A percentile compares a stretch with the other conserved stretches of the same genome.
These are phyloP conservation scores for Pseudocercospora vitis DNA, from an alignment of 2,329 filamentous ascomycete species.

Conservation along the genomic window DNA sequence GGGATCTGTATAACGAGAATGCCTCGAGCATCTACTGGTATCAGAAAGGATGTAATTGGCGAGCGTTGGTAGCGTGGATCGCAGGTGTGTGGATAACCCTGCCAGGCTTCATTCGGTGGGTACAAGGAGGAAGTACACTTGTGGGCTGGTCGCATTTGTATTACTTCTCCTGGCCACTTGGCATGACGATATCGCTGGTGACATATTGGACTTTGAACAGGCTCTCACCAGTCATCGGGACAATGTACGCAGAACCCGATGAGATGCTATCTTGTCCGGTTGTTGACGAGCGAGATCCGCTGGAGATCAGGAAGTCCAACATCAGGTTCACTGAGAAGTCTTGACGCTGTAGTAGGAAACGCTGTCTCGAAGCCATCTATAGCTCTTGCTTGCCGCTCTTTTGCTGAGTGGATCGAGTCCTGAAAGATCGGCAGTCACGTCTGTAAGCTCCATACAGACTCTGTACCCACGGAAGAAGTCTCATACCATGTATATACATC, in stretches of 20 bases:
- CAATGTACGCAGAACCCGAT: neutral
- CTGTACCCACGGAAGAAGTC: too few relatives aligned
- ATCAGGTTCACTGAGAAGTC: neutral
- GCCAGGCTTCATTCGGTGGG: neutral
- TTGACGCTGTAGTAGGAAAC: too few relatives aligned
- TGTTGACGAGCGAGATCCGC: neutral
- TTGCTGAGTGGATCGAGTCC: too few relatives aligned
- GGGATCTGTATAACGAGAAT: constrained; percentile 29
- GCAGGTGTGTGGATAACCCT: neutral
- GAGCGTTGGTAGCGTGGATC: constrained; percentile 28
- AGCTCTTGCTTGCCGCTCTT: too few relatives aligned
- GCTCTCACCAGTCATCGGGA: neutral
- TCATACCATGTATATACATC: too few relatives aligned
- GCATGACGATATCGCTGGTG: neutral
- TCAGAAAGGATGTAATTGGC: constrained; percentile 29
- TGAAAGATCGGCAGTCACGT: too few relatives aligned
- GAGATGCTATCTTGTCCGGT: neutral
- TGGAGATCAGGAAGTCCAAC: neutral
- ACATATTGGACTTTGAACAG: neutral
- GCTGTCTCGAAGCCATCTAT: too few relatives aligned
- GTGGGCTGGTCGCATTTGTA: constrained; percentile 8
- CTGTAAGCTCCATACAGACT: too few relatives aligned
- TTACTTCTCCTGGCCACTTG: constrained; percentile 5
- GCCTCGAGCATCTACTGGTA: constrained; percentile 32
- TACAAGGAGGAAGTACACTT: neutral